Percentiles rank a stretch among this genome's conserved stretches.
Conservation (phyloP, 1,139 yeast species). For the Pichia sp. region DNA sequence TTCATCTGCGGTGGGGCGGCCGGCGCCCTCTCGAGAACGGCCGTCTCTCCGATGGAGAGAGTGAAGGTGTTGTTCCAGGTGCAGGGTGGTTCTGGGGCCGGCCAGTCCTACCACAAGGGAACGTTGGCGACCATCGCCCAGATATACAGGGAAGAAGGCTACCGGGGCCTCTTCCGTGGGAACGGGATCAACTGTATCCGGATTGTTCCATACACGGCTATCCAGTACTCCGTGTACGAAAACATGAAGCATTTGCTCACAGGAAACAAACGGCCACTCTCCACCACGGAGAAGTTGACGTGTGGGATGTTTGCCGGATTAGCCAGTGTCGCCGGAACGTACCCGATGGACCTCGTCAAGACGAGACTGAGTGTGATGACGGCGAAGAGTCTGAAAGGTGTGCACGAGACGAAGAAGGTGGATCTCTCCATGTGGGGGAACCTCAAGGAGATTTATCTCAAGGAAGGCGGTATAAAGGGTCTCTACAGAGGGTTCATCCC, state of each 20-base stretch:
- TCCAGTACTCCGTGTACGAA: slow-evolving; percentile 79
- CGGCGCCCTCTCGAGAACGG: slow-evolving; percentile 91
- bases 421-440: slow-evolving; percentile 66
- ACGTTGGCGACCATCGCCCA: slow-evolving; percentile 70
- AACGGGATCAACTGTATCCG: slow-evolving; percentile 87
- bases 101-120: slow-evolving; percentile 56
- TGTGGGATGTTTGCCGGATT: slow-evolving; percentile 87
- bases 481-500: slow-evolving; percentile 86
- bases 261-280: slow-evolving; percentile 39
- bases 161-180: slow-evolving; percentile 86
- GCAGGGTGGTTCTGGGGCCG: slow-evolving; percentile 58
- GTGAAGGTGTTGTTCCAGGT: slow-evolving; percentile 90
- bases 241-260: slow-evolving; percentile 19
- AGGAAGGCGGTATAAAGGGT: slow-evolving; percentile 82
- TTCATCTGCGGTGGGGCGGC: slow-evolving; percentile 79
- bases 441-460: slow-evolving; percentile 54
- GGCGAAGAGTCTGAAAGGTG: slow-evolving; percentile 57
- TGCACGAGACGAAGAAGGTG: slow-evolving; percentile 31
- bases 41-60: slow-evolving; percentile 92
- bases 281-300: slow-evolving; percentile 55
- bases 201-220: slow-evolving; percentile 92
- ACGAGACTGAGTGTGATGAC: slow-evolving; percentile 90
- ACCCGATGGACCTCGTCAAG: slow-evolving; percentile 88
- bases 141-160: slow-evolving; percentile 89
- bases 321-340: slow-evolving; percentile 78